Evolutionary conservation across 106 monocot genomes (phyloP).

Genomic region (Agapanthus africanus): DNA sequence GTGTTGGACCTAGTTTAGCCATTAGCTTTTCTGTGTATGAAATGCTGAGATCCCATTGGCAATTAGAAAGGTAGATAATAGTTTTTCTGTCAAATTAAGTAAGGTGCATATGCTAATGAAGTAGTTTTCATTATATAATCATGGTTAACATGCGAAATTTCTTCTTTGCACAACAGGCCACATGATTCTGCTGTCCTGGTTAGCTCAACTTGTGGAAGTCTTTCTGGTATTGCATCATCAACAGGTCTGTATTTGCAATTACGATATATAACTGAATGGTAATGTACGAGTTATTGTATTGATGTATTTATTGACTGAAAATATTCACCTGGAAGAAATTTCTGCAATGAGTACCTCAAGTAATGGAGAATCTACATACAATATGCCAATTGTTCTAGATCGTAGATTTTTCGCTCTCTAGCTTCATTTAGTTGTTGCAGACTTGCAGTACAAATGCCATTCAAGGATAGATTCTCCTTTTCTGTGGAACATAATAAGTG

Average conservation of each 20-base stretch:
- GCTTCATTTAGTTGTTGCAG: background rate
- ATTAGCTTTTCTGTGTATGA: constrained; percentile 85
- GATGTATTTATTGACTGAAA: background rate
- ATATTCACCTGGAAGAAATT: background rate
- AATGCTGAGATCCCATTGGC: constrained; percentile 58
- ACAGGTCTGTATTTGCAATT: constrained; percentile 40
- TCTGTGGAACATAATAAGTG: background rate
- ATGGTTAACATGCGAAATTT: constrained; percentile 2
- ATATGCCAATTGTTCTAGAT: background rate
- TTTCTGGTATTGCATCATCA: constrained; percentile 86
- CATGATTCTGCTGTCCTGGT: constrained; percentile 52
- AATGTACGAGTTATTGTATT: background rate
- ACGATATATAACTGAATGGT: background rate
- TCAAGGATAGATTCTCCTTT: background rate
- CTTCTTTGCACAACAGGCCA: constrained; percentile 40
- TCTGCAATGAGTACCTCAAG: no score
- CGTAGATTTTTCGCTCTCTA: background rate
- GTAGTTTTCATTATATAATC: background rate
- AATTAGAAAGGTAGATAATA: constrained; percentile 44
- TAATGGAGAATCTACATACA: background rate
- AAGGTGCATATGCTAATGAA: background rate
- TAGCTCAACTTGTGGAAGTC: constrained; percentile 70
- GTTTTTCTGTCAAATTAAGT: background rate
- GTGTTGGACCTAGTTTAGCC: constrained; percentile 83
- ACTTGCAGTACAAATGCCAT: background rate